A percentile compares a stretch with the other conserved stretches of the same genome.
Conservation (phyloP, 768 basidiomycete genomes). For the Lactarius indigo region DNA sequence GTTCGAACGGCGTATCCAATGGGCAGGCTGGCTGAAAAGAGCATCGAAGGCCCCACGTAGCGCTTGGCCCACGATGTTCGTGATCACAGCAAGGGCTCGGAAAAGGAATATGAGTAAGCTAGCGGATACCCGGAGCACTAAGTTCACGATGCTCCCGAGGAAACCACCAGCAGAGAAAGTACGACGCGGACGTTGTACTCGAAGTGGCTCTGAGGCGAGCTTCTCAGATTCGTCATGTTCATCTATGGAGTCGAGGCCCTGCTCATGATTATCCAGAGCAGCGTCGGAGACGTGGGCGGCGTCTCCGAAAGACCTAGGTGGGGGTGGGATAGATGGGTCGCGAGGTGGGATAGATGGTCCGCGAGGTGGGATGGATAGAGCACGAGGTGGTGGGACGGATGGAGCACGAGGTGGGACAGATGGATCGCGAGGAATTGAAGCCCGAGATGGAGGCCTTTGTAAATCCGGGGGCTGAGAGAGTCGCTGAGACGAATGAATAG, state of each 20-base stretch:
- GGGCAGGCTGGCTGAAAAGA: conserved; percentile 46
- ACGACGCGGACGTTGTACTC: conserved; percentile 11
- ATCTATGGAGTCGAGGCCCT: conserved; percentile 57
- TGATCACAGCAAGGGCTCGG: conserved; percentile 24
- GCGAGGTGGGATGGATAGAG: conserved; percentile 45
- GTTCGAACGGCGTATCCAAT: conserved; percentile 37
- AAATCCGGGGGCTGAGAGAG: conserved; percentile 30
- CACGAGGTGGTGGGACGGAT: conserved; percentile 44
- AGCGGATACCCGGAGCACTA: conserved; percentile 29
- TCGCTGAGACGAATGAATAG: conserved; percentile 23
- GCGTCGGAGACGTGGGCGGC: conserved; percentile 20
- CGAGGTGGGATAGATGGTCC: conserved; percentile 33
- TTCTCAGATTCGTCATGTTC: conserved; percentile 55
- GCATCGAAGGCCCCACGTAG: conserved; percentile 49
- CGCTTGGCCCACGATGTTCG: conserved; percentile 32
- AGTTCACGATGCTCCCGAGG: conserved; percentile 44
- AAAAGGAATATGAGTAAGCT: conserved; percentile 25
- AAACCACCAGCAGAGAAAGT: conserved; percentile 46
- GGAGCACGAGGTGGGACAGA: conserved; percentile 41
- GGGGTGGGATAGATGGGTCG: conserved; percentile 44
- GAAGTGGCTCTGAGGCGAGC: background rate
- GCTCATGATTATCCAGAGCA: conserved; percentile 39
- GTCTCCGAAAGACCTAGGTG: conserved; percentile 35
- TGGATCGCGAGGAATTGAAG: conserved; percentile 30
- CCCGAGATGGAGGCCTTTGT: conserved; percentile 34